Evolutionary conservation across 202 grass and related monocot species (phyloP).

Genomic region (Carex sylvatica): DNA sequence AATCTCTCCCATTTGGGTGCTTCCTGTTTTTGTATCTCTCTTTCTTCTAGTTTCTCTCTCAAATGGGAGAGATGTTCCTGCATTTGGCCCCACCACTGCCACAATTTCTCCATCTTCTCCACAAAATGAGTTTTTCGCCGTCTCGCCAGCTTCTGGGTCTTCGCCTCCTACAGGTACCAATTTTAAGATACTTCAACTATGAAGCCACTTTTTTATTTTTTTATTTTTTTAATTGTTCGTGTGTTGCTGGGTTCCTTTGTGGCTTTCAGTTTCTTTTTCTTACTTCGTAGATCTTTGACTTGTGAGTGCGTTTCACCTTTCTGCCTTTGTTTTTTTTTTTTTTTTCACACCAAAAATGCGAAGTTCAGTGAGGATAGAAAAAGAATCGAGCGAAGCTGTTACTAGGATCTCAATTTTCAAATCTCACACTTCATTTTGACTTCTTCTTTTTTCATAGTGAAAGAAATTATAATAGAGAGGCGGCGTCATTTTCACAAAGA

Average conservation of each 20-base stretch:
- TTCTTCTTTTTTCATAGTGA: slow-evolving; percentile 30
- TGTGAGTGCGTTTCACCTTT: background rate
- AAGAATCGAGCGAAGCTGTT: background rate
- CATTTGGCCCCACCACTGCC: slow-evolving; percentile 14
- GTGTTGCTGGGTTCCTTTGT: background rate
- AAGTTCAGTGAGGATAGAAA: background rate
- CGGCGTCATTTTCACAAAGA: slow-evolving; percentile 47
- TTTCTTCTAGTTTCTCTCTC: slow-evolving; percentile 19
- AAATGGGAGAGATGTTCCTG: slow-evolving; percentile 37
- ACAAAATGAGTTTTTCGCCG: background rate
- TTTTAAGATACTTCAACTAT: background rate
- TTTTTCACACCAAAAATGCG: background rate
- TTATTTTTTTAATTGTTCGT: background rate
- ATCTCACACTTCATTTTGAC: slow-evolving; percentile 4
- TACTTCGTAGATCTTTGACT: slow-evolving; percentile 23
- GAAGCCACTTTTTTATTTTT: background rate
- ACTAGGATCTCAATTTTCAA: background rate
- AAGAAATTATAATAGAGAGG: slow-evolving; percentile 32
- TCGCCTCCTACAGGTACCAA: slow-evolving; percentile 50
- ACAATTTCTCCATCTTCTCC: background rate
- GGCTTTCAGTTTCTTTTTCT: slow-evolving; percentile 15
- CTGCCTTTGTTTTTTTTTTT: background rate
- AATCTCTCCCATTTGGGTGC: slow-evolving; percentile 1
- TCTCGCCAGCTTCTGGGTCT: slow-evolving; percentile 18
- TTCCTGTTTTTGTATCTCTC: background rate